Percentiles rank a stretch among this genome's conserved stretches.
Conservation (phyloP, 495 filamentous ascomycete genomes). For the Neurospora cerealis region DNA sequence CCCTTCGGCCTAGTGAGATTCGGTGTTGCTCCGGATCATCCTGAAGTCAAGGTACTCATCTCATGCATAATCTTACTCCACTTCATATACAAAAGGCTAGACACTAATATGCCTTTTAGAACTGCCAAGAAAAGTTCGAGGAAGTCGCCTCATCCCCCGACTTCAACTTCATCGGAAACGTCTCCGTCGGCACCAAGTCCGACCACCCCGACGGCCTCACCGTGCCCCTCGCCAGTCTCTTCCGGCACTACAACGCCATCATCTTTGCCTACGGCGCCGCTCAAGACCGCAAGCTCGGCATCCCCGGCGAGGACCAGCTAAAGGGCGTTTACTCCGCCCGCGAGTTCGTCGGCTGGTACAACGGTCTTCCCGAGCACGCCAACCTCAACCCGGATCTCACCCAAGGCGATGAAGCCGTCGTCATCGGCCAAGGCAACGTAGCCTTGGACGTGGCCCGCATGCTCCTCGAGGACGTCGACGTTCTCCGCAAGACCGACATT, state of each 20-base stretch:
- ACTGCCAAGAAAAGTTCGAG: constrained; percentile 86
- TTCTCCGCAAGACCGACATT: constrained; percentile 76
- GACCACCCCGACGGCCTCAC: constrained; percentile 34
- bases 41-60: constrained; percentile 79
- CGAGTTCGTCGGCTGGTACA: constrained; percentile 98
- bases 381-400: constrained; percentile 67
- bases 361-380: constrained; percentile 79
- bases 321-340: constrained; percentile 78
- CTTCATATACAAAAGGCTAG: neutral
- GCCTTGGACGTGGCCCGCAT: constrained; percentile 90
- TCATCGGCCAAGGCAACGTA: constrained; percentile 94
- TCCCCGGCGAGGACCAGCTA: constrained; percentile 67
- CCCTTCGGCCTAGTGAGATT: constrained; percentile 88
- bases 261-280: constrained; percentile 89
- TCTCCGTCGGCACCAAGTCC: constrained; percentile 56
- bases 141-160: constrained; percentile 70
- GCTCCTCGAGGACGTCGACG: constrained; percentile 61
- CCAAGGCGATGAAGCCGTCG: constrained; percentile 69
- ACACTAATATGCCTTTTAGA: constrained; percentile 38
- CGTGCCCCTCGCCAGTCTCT: constrained; percentile 57
- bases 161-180: constrained; percentile 89
- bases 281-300: constrained; percentile 64
- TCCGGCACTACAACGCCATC: constrained; percentile 83
- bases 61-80: neutral
- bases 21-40: constrained; percentile 93